These are phyloP conservation scores for Cyberlindnera americana DNA, from an alignment of 805 yeast genomes.

Conservation along the genomic window DNA sequence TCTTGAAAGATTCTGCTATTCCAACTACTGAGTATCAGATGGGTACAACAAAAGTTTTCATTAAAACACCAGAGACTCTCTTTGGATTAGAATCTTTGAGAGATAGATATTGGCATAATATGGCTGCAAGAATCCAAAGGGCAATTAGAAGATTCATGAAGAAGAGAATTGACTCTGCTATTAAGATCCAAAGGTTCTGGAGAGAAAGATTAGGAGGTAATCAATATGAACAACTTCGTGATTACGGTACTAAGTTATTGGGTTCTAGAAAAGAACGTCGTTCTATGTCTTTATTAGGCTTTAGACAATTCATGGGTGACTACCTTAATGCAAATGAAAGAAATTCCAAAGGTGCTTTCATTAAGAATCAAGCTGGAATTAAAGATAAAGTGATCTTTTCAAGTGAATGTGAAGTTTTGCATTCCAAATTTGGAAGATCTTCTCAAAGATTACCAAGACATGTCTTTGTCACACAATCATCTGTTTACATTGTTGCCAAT, in stretches of 20 bases:
- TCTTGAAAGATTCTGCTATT: slow-evolving; percentile 58
- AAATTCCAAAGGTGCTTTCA: slow-evolving; percentile 72
- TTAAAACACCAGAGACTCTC: slow-evolving; percentile 94
- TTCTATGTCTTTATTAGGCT: slow-evolving; percentile 80
- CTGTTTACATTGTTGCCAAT: slow-evolving; percentile 71
- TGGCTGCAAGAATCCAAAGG: slow-evolving; percentile 96
- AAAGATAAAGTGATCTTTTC: slow-evolving; percentile 74
- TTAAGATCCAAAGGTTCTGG: slow-evolving; percentile 76
- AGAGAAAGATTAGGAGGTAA: slow-evolving; percentile 77
- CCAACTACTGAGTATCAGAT: slow-evolving; percentile 82
- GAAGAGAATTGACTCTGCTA: slow-evolving; percentile 84
- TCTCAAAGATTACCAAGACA: slow-evolving; percentile 73
- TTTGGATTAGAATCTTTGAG: slow-evolving; percentile 95
- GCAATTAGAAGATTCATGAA: slow-evolving; percentile 88
- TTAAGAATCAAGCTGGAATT: slow-evolving; percentile 67
- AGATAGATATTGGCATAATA: slow-evolving; percentile 95
- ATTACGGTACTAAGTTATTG: slow-evolving; percentile 70
- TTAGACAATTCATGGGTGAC: slow-evolving; percentile 91
- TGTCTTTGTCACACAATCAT: slow-evolving; percentile 60
- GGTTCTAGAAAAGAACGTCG: slow-evolving; percentile 85
- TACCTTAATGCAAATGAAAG: slow-evolving; percentile 79
- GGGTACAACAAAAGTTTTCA: slow-evolving; percentile 89
- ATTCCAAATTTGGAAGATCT: slow-evolving; percentile 89
- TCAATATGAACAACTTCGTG: slow-evolving; percentile 79
- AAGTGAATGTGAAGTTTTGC: slow-evolving; percentile 72